Conservation (phyloP, 2,329 filamentous ascomycete species). For the Alternaria sp. region DNA sequence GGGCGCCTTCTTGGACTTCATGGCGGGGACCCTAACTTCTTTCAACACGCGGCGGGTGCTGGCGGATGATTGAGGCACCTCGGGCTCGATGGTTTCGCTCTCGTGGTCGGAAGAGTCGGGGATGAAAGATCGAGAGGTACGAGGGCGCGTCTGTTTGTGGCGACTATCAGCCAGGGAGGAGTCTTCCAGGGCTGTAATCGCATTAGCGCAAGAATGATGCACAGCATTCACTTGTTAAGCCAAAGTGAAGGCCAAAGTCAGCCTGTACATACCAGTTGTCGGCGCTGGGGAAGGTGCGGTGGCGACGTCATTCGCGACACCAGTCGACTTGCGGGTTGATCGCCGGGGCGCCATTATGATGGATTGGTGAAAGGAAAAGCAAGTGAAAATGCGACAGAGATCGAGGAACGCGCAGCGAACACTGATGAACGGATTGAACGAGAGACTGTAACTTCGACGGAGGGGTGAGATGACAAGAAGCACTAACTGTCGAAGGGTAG, state of each 20-base stretch:
- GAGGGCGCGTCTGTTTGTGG: slow-evolving; percentile 25
- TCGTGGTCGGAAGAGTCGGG: slow-evolving; percentile 44
- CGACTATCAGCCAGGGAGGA: slow-evolving; percentile 10
- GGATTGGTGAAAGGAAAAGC: neutral
- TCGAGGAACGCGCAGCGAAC: neutral
- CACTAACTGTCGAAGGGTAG: slow-evolving; percentile 24
- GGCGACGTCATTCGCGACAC: slow-evolving; percentile 12
- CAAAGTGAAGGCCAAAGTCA: neutral
- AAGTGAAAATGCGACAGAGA: neutral
- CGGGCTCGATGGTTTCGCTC: slow-evolving; percentile 21
- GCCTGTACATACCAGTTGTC: slow-evolving; percentile 7
- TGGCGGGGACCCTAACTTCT: slow-evolving; percentile 39
- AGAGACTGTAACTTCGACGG: slow-evolving; percentile 6
- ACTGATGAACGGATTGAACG: neutral
- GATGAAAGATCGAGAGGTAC: slow-evolving; percentile 34
- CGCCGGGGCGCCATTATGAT: slow-evolving; percentile 32
- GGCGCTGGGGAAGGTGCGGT: slow-evolving; percentile 1
- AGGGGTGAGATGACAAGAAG: slow-evolving; percentile 9
- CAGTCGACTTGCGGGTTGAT: slow-evolving; percentile 31
- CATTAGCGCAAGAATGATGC: slow-evolving; percentile 1
- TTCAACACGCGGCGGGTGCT: slow-evolving; percentile 36
- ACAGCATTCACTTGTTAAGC: neutral
- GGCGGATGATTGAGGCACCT: slow-evolving; percentile 8
- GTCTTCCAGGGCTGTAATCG: slow-evolving; percentile 7
- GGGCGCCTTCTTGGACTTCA: slow-evolving; percentile 22